A percentile compares a stretch with the other conserved stretches of the same genome.
These are phyloP conservation scores for Wickerhamomyces sp. DNA, from an alignment of 1,139 yeast species.

Conservation along the genomic window DNA sequence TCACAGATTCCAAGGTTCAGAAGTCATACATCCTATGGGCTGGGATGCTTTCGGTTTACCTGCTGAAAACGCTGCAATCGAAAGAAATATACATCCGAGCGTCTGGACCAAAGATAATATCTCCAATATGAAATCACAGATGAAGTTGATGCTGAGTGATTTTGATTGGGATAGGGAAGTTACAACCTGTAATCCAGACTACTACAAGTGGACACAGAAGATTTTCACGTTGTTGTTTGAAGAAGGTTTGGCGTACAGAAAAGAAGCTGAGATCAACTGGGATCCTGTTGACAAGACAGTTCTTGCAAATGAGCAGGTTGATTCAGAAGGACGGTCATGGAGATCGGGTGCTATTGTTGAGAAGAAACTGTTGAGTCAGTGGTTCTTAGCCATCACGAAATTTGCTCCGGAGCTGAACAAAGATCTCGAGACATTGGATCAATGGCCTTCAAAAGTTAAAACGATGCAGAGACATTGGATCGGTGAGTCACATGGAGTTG, in stretches of 20 bases:
- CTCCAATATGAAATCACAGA: conserved; percentile 75
- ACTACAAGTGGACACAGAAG: conserved; percentile 90
- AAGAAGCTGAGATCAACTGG: conserved; percentile 91
- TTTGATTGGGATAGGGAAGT: conserved; percentile 94
- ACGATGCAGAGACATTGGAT: conserved; percentile 94
- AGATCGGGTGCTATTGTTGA: conserved; percentile 95
- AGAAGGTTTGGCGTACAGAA: conserved; percentile 77
- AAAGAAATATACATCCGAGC: conserved; percentile 71
- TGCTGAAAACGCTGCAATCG: conserved; percentile 96
- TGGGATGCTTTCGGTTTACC: conserved; percentile 99
- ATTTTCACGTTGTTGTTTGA: conserved; percentile 68
- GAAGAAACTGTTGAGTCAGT: conserved; percentile 71
- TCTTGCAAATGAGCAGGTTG: conserved; percentile 95
- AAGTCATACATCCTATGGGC: conserved; percentile 94
- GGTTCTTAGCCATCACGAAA: conserved; percentile 88
- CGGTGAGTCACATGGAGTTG: conserved; percentile 81
- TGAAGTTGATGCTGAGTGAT: conserved; percentile 72
- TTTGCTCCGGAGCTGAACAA: conserved; percentile 61
- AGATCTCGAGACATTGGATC: conserved; percentile 53
- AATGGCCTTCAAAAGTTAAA: conserved; percentile 89
- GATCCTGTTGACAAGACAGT: conserved; percentile 95
- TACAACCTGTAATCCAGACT: conserved; percentile 82
- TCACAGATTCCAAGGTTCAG: conserved; percentile 67
- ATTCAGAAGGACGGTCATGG: conserved; percentile 87
- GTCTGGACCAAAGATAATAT: conserved; percentile 81